Base-by-base conservation (phyloP, 306 rosid genomes). In the Prunus persica region DNA sequence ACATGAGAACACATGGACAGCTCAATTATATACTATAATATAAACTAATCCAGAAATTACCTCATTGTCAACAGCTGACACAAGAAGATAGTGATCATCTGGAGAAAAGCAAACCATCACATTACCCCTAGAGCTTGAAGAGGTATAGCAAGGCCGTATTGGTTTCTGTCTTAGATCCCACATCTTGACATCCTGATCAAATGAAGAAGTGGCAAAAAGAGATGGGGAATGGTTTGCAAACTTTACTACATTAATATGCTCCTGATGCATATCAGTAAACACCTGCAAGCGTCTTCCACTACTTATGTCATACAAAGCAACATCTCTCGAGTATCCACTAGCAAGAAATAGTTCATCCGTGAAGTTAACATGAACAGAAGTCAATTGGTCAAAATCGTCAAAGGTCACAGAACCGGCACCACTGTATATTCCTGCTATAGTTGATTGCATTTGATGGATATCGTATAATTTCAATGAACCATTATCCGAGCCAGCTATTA, bases 31-130 rank as follows among this genome's bases (percentile, higher is more conserved):
- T 46, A 20, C 62, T 80, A 49, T 38, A 50, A 56, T 45, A 56
- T 45, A 56, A 70, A 47, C 54, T 2, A 9, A 47, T 32, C 6
- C 19, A 47, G 22, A 76, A 63, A 28, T 79, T 79, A 90, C 97
- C 97, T 92, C 97, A 47, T 92, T 92, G 78, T 92, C 97, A 56
- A 88, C 93, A 20, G 96, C 97, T 45, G 97, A 92, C 63, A 85
- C 90, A 60, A 92, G 91, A 71, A 92, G 87, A 87, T 82, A 90
- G 74, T 88, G 91, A 84, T 92, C 97, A 82, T 92, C 97, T 16
- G 97, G 97, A 77, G 97, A 92, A 81, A 92, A 92, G 85, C 96
- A 92, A 78, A 87, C 97, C 97, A 92, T 92, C 82, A 90, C 97
- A 83, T 92, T 92, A 34, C 97, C 97, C 80, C 72, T 90, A 54